Evolutionary conservation across 768 basidiomycete species (phyloP), one percentile per base, ranked within the genome.

Genomic region (Xerocomellus chrysenteron): DNA sequence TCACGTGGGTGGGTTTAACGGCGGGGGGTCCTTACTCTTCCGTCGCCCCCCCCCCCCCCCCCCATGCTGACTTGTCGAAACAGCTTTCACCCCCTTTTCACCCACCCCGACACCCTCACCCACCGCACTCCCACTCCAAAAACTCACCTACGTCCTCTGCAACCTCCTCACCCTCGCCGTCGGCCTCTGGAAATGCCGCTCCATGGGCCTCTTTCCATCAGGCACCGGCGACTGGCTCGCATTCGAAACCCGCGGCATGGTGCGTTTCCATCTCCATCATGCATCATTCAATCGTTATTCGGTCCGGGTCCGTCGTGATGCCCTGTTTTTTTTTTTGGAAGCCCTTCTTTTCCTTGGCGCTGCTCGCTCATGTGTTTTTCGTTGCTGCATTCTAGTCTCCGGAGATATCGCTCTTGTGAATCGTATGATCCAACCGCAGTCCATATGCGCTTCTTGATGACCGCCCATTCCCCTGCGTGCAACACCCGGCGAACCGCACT

Each of bases 221-320:
- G 93, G 95, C 2, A 91, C 93, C 0, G 93, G 89, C 2, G 95
- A 98, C 73, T 98, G 94, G 93, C 75, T 96, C 50, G 93, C 92
- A 14, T 98, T 98, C 62, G 94, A 96, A 76, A 87, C 84, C 2
- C 77, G 94, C 63, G 85, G 84, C 36, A 51, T 70, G 65, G 90
- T 94, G 24, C 49, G 69, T 58, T n/a, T 10, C 8, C 8, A 9
- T 1, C 33, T 13, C 3, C 32, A 32, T 32, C 32, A 32, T 32
- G 2, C 30, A 10, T 32, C 30, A 32, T 32, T 9, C 9, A 30
- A 30, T 30, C 32, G 11, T 32, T 32, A 10, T 11, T 26, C 16
- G 12, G 7, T 24, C 42, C 14, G 13, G 13, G 12, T 13, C 42
- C 21, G 13, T 24, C 6, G 21, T n/a, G 16, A 17, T 10, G 9